phyloP scores from a whole-genome alignment of 768 basidiomycete species.

The Ramaria rubella region DNA sequence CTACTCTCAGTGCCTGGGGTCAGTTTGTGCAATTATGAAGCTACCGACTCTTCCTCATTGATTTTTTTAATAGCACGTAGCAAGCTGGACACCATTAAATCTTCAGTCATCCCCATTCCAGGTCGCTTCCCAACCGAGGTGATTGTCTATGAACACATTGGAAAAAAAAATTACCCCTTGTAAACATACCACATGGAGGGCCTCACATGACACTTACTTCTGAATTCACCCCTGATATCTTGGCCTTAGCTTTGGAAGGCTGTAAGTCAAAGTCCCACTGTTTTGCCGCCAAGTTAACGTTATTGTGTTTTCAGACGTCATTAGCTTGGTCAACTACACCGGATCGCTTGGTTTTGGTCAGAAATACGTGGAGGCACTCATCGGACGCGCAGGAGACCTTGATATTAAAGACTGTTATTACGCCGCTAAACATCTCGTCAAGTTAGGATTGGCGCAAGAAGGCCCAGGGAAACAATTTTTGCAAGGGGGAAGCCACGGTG shows the following conservation, averaged over 20 bases:
- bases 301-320: constrained; percentile 41
- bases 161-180: constrained; percentile 24
- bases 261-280: constrained; percentile 36
- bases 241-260: constrained; percentile 49
- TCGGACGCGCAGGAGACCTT: constrained; percentile 54
- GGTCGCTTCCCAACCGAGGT: constrained; percentile 45
- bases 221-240: constrained; percentile 37
- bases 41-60: no score
- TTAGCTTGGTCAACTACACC: constrained; percentile 60
- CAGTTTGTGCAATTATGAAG: constrained; percentile 16
- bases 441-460: constrained; percentile 40
- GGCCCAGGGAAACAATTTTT: constrained; percentile 49
- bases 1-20: constrained; percentile 37
- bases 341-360: constrained; percentile 66
- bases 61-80: constrained; percentile 39
- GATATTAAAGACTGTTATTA: constrained; percentile 63
- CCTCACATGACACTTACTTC: constrained; percentile 48
- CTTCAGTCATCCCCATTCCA: constrained; percentile 45
- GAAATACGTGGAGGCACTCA: constrained; percentile 41
- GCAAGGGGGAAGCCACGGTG: constrained; percentile 65
- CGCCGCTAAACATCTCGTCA: constrained; percentile 43
- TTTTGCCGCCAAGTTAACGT: not conserved
- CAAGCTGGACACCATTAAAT: constrained; percentile 35
- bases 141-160: constrained; percentile 10
- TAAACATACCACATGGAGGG: constrained; percentile 57